Evolutionary conservation across 305 asterid species (phyloP).

Genomic region (Andrographis paniculata): DNA sequence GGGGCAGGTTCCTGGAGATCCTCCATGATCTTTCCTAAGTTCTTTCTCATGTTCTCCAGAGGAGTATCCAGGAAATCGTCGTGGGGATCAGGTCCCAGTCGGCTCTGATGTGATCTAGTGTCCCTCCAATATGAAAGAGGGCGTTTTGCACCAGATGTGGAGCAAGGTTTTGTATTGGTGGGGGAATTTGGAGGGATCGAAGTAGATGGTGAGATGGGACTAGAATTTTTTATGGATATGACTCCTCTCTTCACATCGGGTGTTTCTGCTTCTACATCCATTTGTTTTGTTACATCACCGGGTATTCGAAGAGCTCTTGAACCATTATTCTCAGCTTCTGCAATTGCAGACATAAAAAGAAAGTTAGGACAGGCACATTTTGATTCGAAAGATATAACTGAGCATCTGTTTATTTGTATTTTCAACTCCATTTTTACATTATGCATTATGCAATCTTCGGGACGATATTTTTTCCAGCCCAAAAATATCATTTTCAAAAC

Average conservation of each 20-base stretch:
- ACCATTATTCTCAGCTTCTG: slow-evolving; percentile 36
- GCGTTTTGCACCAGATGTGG: slow-evolving; percentile 72
- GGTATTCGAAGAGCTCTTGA: slow-evolving; percentile 23
- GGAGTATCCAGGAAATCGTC: slow-evolving; percentile 97
- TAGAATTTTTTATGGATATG: slow-evolving; percentile 28
- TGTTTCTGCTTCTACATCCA: slow-evolving; percentile 27
- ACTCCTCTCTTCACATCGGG: slow-evolving; percentile 25
- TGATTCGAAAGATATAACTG: background rate
- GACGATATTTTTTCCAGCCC: no score
- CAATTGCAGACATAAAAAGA: slow-evolving; percentile 12
- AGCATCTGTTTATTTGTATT: no score
- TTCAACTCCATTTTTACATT: no score
- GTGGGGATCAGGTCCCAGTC: slow-evolving; percentile 71
- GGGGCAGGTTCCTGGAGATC: slow-evolving; percentile 30
- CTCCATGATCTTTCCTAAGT: slow-evolving; percentile 38
- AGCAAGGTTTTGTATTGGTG: slow-evolving; percentile 33
- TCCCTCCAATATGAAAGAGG: slow-evolving; percentile 83
- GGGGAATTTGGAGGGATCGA: slow-evolving; percentile 36
- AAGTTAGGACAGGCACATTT: slow-evolving; percentile 17
- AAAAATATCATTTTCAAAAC: no score
- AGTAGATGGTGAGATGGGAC: slow-evolving; percentile 35
- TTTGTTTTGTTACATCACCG: slow-evolving; percentile 25
- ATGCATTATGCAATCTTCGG: no score
- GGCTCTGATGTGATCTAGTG: slow-evolving; percentile 84
- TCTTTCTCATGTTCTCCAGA: slow-evolving; percentile 51